Base-by-base conservation (phyloP, 192 early-diverging fungal species). In the Kappamyces sp. region DNA sequence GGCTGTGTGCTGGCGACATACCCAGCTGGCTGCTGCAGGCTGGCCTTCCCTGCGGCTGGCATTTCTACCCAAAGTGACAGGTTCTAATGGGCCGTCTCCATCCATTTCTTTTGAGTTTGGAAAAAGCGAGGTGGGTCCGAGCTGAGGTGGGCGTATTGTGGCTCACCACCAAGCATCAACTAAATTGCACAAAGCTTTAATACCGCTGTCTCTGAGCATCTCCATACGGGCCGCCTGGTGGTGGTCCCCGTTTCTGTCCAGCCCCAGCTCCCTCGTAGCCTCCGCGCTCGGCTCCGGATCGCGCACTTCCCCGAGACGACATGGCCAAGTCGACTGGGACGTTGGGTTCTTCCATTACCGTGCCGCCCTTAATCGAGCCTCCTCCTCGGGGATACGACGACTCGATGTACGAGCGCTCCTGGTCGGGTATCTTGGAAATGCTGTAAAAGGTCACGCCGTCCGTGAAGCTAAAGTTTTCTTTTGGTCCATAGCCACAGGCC, bases 401-500 rank as follows among this genome's bases (percentile, higher is more conserved):
- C n/a, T 59, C 22, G 4, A 79, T 71, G 22, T 49, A 64, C 31
- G 68, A 60, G 14, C 54, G 52, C 40, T 79, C 77, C 11, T 60
- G 36, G 8, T 76, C 72, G 1, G 65, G 53, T 67, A 79, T 74
- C 42, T 66, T 65, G 7, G 54, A 40, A 12, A 79, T 41, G 5
- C 71, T 73, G 50, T 69, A 74, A 14, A 74, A 11, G 9, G 72
- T 76, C 40, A 65, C 60, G 12, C 77, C 77, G 0, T 64, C 68
- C 2, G 50, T 37, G 55, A 76, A 79, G 59, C 66, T 63, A 47
- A 79, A 79, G 47, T 68, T 67, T 15, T 76, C 67, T 55, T 71
- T 73, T 1, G 77, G 77, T 3, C 77, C 77, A 59, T 73, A 79
- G 4, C 77, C 77, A 58, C 77, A 79, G 45, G 73, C 77, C 77